Percentiles rank a stretch among this genome's conserved stretches.
phyloP scores from a whole-genome alignment of 2,329 filamentous ascomycete species.

The Microdochium paspali region DNA sequence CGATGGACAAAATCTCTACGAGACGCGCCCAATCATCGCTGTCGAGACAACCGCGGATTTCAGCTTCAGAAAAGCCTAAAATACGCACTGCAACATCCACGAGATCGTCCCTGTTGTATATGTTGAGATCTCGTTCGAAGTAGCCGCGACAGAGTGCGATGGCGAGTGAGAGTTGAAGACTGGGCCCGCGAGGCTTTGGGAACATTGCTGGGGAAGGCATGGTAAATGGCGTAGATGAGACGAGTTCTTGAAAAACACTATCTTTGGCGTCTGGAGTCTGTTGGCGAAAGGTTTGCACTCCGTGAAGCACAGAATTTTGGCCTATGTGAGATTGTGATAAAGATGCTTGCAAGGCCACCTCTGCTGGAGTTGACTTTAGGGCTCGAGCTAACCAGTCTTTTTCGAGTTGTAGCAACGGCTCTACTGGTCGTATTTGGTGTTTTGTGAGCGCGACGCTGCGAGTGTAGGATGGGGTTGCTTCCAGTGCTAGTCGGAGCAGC shows the following conservation, averaged over 20 bases:
- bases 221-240: not conserved
- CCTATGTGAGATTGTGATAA: not conserved
- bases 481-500: not conserved
- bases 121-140: not conserved
- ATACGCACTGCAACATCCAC: not conserved
- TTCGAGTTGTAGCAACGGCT: not conserved
- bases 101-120: not conserved
- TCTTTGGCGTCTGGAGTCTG: not conserved
- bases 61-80: not conserved
- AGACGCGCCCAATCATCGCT: not conserved
- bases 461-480: not conserved
- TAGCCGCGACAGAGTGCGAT: not conserved
- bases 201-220: not conserved
- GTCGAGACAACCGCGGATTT: not conserved
- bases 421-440: not conserved
- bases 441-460: not conserved
- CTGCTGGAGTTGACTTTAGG: not conserved
- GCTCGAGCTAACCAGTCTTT: not conserved
- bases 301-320: not conserved
- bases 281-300: too few relatives aligned
- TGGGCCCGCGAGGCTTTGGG: not conserved
- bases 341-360: not conserved
- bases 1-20: not conserved
- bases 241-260: not conserved
- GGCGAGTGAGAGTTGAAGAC: not conserved